These are phyloP conservation scores for Cyberlindnera galapagoensis DNA, from an alignment of 805 yeast species.

Conservation along the genomic window DNA sequence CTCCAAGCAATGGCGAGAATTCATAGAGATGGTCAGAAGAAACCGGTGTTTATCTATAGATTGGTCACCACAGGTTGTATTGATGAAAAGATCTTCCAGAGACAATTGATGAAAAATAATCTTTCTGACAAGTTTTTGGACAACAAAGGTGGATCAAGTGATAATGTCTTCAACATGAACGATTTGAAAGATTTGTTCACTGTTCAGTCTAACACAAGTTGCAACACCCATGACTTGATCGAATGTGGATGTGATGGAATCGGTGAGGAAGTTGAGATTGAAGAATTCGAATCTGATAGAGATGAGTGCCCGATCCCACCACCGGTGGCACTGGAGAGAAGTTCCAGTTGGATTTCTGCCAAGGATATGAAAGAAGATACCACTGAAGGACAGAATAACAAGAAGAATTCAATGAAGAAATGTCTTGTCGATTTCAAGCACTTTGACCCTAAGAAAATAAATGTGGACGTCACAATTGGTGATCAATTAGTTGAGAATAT, in stretches of 20 bases:
- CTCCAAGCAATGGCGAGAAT: constrained; percentile 93
- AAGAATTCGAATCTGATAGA: background rate
- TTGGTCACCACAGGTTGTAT: constrained; percentile 82
- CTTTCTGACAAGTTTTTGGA: constrained; percentile 68
- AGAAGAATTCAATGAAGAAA: constrained; percentile 41
- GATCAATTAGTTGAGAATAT: constrained; percentile 30
- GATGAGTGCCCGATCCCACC: too few relatives aligned
- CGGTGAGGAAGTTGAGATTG: constrained; percentile 32
- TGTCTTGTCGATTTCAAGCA: constrained; percentile 63
- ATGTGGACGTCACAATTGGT: constrained; percentile 16
- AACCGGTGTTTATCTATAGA: constrained; percentile 75
- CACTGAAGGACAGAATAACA: constrained; percentile 15
- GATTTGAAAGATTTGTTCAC: constrained; percentile 76
- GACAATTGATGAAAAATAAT: constrained; percentile 81
- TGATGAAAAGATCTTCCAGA: constrained; percentile 89
- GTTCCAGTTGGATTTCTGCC: constrained; percentile 20
- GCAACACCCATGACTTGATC: constrained; percentile 75
- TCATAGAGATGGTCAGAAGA: constrained; percentile 87
- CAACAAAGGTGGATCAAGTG: constrained; percentile 35
- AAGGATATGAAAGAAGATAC: constrained; percentile 10
- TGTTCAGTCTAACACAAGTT: constrained; percentile 38
- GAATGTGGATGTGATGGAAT: constrained; percentile 55
- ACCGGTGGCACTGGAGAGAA: constrained; percentile 4
- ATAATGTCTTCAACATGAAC: constrained; percentile 58
- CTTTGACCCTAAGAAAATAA: constrained; percentile 38